Evolutionary conservation across 2,329 filamentous ascomycete species (phyloP), one percentile per base, ranked within the genome.

Genomic region (Uncinocarpus reesii): DNA sequence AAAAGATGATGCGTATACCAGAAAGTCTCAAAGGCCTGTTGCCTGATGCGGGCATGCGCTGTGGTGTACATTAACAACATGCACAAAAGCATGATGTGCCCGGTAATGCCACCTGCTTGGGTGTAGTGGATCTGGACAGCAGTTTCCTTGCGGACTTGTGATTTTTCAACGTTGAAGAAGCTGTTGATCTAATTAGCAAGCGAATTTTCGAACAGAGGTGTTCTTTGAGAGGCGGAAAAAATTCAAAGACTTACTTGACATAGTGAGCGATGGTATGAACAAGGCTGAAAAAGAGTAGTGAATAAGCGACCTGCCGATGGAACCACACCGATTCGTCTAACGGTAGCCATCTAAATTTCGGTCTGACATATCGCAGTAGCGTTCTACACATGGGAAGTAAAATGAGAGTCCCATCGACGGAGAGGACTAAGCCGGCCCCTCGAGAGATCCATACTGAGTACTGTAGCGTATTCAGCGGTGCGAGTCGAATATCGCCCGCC

Each of bases 1-100:
- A 96, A 96, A n/a, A 98, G 78, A 61, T 98, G 92, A 68, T 98
- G 92, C 0, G 88, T 95, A 69, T 98, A 98, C 92, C 92, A 98
- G 65, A 98, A 98, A 0, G 90, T 93, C 70, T 98, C 92, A 62
- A 89, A 98, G 0, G 87, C 94, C 64, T 98, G 92, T 64, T 96
- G 90, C 47, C 92, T 84, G 56, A 98, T 96, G 56, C 86, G 84
- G 59, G 84, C 78, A 63, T 98, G 92, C 2, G 92, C 84, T 0
- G 89, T 95, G 1, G 92, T 98, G 70, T 94, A 98, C 76, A 98
- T 98, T 54, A 98, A 71, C 54, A 98, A 72, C 92, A 98, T 98
- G 76, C 89, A 96, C n/a, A 98, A 75, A 21, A 96, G 78, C 92
- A 98, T 98, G 53, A 95, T 78, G 67, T 98, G 92, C 5, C 92